Base-by-base conservation (phyloP, 441 rosid genomes). In the Corymbia citriodora region DNA sequence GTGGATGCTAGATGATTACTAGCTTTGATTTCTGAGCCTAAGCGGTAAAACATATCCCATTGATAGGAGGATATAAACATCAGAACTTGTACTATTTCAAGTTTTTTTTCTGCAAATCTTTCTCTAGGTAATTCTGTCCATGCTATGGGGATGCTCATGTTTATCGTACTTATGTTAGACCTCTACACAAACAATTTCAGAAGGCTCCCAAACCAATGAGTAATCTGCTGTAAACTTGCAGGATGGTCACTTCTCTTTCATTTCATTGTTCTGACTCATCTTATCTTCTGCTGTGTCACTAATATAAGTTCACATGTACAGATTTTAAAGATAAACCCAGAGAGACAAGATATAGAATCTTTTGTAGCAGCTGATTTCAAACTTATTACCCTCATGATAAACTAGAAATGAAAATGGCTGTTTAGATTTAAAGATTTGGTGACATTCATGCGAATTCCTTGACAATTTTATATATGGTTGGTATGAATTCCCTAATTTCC, bases 351-450 rank as follows among this genome's bases (percentile, higher is more conserved):
- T 68, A 96, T 95, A 40, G 98, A 94, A 89, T 93, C 95, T 91
- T 95, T 96, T 91, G 94, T 93, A 87, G 95, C 96, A 45, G 90
- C 94, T 88, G 98, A 96, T 90, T 97, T 97, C 92, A 91, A 94
- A 33, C 96, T 97, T 89, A 91, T 94, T 33, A 94, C 91, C 99
- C 97, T 91, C 96, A 93, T 63, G 93, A 95, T 91, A 97, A 94
- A 90, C 95, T 96, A 92, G 97, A 95, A 96, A 5, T 96, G 99
- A 96, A 96, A 92, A 96, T 96, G 98, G 96, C 97, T 19, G 98
- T 95, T 18, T 95, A 94, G 92, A 87, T 65, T 90, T 81, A 48
- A 63, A 63, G 31, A 63, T 29, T 29, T 6, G 33, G 31, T 63
- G 31, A 27, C 31, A 59, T 59, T 59, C 65, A 10, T 59, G 48